A percentile compares a stretch with the other conserved stretches of the same genome.
Conservation (phyloP, 495 filamentous ascomycete genomes). For the Xylaria palmicola region DNA sequence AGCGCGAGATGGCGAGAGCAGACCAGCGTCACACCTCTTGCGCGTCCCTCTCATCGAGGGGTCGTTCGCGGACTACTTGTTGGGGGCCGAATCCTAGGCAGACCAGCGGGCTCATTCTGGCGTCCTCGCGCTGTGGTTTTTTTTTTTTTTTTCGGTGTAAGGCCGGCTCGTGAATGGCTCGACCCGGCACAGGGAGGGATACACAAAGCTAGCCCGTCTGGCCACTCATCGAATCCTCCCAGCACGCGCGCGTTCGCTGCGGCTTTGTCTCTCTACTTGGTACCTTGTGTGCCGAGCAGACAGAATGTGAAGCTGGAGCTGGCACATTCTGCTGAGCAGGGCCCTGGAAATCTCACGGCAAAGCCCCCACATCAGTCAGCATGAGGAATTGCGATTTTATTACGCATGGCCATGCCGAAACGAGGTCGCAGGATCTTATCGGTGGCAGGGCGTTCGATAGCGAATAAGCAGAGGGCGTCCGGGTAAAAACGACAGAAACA, state of each 20-base stretch:
- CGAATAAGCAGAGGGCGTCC: slow-evolving; percentile 4
- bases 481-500: slow-evolving; percentile 12
- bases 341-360: slow-evolving; percentile 7
- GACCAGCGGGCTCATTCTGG: slow-evolving; percentile 6
- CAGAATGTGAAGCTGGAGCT: too few species aligned
- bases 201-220: slow-evolving; percentile 29
- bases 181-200: slow-evolving; percentile 27
- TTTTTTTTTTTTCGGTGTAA: slow-evolving; percentile 29
- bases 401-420: slow-evolving; percentile 10
- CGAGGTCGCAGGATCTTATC: slow-evolving; percentile 8
- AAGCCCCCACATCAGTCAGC: slow-evolving; percentile 15
- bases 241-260: too few species aligned
- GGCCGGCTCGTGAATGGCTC: slow-evolving; percentile 17
- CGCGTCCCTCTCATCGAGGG: neutral
- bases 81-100: slow-evolving; percentile 15
- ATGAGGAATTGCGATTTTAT: too few species aligned
- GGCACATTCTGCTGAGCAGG: slow-evolving; percentile 4
- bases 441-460: slow-evolving; percentile 9
- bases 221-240: too few species aligned
- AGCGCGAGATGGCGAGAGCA: neutral
- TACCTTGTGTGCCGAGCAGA: too few species aligned
- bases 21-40: slow-evolving; percentile 1
- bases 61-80: slow-evolving; percentile 9
- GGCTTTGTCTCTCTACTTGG: too few species aligned
- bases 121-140: neutral